These are phyloP conservation scores for Botryotinia narcissicola DNA, from an alignment of 2,329 filamentous ascomycete species.

Conservation along the genomic window DNA sequence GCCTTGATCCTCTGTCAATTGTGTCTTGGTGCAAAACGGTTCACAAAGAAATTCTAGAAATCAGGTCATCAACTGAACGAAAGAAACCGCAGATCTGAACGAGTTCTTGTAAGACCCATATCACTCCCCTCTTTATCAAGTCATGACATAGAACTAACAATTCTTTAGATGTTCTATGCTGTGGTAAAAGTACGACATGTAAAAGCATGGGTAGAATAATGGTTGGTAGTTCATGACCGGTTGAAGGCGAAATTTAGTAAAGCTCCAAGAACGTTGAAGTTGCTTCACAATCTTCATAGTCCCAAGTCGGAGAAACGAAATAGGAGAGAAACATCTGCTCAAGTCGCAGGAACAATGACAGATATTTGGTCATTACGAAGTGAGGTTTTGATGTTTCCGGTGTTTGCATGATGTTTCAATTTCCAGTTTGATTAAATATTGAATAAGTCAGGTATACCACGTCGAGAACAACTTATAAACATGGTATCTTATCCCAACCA, in stretches of 20 bases:
- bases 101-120: neutral
- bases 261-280: neutral
- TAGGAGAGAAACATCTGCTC: neutral
- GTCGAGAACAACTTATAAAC: neutral
- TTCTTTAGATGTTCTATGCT: neutral
- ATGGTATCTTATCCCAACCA: too few relatives aligned
- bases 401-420: neutral
- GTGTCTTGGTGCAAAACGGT: slow-evolving; percentile 12
- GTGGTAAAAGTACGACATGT: neutral
- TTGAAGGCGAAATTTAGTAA: too few relatives aligned
- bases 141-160: neutral
- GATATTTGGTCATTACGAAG: neutral
- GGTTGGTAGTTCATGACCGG: neutral
- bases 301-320: too few relatives aligned
- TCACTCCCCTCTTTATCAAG: neutral
- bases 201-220: neutral
- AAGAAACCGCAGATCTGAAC: neutral
- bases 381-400: neutral
- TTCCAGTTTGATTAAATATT: neutral
- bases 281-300: neutral
- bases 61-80: neutral
- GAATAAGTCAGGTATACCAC: neutral
- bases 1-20: slow-evolving; percentile 23
- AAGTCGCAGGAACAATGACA: neutral
- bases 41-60: neutral